Evolutionary conservation across 1,284 basidiomycete species (phyloP).

Genomic region (Mycena citricolor): DNA sequence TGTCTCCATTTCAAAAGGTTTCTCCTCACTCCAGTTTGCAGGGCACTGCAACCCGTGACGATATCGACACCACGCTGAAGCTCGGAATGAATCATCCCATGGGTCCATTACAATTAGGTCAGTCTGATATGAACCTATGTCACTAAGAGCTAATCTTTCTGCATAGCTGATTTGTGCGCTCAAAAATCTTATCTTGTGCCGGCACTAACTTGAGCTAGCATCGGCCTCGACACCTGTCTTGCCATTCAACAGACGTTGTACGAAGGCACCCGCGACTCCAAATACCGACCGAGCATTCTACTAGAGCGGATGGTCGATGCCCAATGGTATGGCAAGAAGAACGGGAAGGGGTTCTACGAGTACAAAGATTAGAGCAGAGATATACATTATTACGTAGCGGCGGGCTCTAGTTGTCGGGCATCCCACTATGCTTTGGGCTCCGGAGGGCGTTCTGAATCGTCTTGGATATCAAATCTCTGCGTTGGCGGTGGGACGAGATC

Average conservation of each 20-base stretch:
- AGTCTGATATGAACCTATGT: neutral
- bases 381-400: too few species aligned
- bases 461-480: too few species aligned
- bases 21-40: constrained; percentile 29
- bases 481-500: constrained; percentile 14
- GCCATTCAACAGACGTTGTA: constrained; percentile 89
- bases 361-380: constrained; percentile 39
- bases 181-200: constrained; percentile 1
- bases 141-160: constrained; percentile 7
- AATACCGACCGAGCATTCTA: constrained; percentile 91
- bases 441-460: too few species aligned
- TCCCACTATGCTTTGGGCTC: too few species aligned
- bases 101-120: constrained; percentile 80
- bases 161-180: constrained; percentile 75
- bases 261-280: constrained; percentile 89
- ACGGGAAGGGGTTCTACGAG: constrained; percentile 87
- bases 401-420: too few species aligned
- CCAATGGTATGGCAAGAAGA: constrained; percentile 92
- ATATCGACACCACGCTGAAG: constrained; percentile 93
- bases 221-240: constrained; percentile 90
- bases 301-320: constrained; percentile 96
- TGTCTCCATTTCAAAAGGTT: neutral
- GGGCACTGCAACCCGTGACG: constrained; percentile 88
- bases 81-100: constrained; percentile 97
- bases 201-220: constrained; percentile 48